Base-by-base conservation (phyloP, 1,284 basidiomycete species). In the Fistulinella cinereoalba region DNA sequence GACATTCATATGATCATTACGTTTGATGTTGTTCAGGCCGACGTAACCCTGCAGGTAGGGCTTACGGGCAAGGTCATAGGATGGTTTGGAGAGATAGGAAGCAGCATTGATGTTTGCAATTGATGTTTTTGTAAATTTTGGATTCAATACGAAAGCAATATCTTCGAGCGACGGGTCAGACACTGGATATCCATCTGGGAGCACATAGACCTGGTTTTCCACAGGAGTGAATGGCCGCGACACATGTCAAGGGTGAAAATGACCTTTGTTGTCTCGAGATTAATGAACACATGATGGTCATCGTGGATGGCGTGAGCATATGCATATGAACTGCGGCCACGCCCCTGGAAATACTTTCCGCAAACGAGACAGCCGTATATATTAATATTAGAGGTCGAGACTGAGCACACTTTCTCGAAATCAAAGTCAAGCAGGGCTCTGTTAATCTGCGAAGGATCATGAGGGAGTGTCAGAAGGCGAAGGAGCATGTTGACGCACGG, bases 341-440 rank as follows among this genome's bases (percentile, higher is more conserved):
- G 79, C 5, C 97, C 97, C 75, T 99, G 97, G 62, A 97, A 99
- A 71, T 98, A 99, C 70, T 97, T 97, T 45, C 97, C 97, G 66
- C 94, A 97, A 11, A 99, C 94, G 39, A 99, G 82, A 64, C 97
- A 99, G 19, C 92, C 93, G 62, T 99, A 99, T 53, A 92, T 90
- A 68, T 99, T 97, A 76, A 97, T 94, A 69, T 97, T 97, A 24
- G 91, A 92, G 39, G 93, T 76, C 23, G 92, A 96, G 48, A 99
- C 92, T 9, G 93, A 97, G 75, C 97, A 99, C 24, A 99, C 80
- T 75, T 96, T 93, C 73, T 99, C 97, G 64, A 99, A 99, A 71
- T 99, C 97, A 70, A 99, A 99, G 69, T 99, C 97, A 51, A 99
- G 83, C 32, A 85, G 76, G 46, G 79, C 80, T 48, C 94, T 80